These are phyloP conservation scores for Suillus fuscotomentosus DNA, from an alignment of 768 basidiomycete genomes.

Conservation along the genomic window DNA sequence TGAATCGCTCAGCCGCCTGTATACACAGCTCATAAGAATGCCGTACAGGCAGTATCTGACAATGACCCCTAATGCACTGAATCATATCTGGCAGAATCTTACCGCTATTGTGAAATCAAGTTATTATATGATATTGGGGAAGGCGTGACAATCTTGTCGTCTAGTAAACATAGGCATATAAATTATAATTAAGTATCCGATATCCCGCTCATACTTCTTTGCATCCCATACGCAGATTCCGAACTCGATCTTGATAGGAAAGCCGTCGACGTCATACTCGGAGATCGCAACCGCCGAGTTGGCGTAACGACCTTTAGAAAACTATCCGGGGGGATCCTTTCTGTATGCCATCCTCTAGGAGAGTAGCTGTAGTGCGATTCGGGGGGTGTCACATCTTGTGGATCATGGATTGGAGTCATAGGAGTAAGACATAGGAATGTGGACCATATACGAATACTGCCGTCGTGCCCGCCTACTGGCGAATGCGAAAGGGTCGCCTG, in stretches of 20 bases:
- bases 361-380: slow-evolving; percentile 9
- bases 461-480: slow-evolving; percentile 79
- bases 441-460: slow-evolving; percentile 73
- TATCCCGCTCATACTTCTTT: not conserved
- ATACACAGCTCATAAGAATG: not conserved
- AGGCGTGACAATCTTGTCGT: not conserved
- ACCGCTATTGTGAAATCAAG: not conserved
- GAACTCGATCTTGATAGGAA: not conserved
- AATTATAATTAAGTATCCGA: not conserved
- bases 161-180: not conserved
- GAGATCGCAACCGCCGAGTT: not conserved
- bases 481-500: slow-evolving; percentile 48
- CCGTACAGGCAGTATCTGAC: not conserved
- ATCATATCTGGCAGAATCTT: not conserved
- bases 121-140: not conserved
- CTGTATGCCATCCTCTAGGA: not conserved
- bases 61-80: not conserved
- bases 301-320: not conserved
- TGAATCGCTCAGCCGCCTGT: not conserved
- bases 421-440: slow-evolving; percentile 18
- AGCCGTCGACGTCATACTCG: slow-evolving; percentile 2
- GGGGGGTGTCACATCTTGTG: not conserved
- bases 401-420: not conserved
- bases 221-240: not conserved
- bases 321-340: not conserved